Evolutionary conservation across 2,329 filamentous ascomycete species (phyloP), one percentile per base, ranked within the genome.

Genomic region (Botryotinia calthae): DNA sequence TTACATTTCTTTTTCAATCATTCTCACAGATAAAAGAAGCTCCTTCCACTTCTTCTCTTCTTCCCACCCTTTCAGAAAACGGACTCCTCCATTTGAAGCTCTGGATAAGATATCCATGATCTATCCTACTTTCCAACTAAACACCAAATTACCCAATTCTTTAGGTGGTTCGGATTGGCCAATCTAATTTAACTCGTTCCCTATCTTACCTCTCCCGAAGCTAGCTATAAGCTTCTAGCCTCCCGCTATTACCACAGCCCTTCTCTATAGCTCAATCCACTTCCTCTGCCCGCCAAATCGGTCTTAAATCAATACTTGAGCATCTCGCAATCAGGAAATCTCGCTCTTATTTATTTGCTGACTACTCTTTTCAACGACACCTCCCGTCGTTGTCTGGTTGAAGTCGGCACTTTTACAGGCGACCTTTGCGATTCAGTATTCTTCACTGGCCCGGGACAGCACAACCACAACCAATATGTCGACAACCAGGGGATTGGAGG

Each of bases 401-500:
- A 62, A 51, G 37, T 34, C 54, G 37, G 28, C 65, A 51, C 31
- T 44, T 51, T 51, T 46, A 51, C 25, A n/a, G 28, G 25, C 31
- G 40, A 59, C 51, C 37, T 51, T 73, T 63, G 65, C 64, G 74
- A 73, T 66, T 74, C 66, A 62, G 72, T 34, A 56, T 59, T 20
- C 44, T 72, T 74, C 72, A 74, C 73, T 72, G 70, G 72, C 48
- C 42, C 48, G 56, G 58, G 34, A 72, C 58, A 64, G 51, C 69
- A 76, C 71, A 74, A 54, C 40, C 44, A 54, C 63, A 72, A 65
- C 70, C 74, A 79, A 76, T 48, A 71, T 79, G 79, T 77, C 77
- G 74, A 63, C 67, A 73, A 65, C 75, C 34, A 78, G 77, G 82
- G 82, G 82, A 74, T 72, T 72, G 56, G 71, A 72, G 65, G 71